phyloP scores from a whole-genome alignment of 768 basidiomycete genomes.

The Termitomyces sp. region DNA sequence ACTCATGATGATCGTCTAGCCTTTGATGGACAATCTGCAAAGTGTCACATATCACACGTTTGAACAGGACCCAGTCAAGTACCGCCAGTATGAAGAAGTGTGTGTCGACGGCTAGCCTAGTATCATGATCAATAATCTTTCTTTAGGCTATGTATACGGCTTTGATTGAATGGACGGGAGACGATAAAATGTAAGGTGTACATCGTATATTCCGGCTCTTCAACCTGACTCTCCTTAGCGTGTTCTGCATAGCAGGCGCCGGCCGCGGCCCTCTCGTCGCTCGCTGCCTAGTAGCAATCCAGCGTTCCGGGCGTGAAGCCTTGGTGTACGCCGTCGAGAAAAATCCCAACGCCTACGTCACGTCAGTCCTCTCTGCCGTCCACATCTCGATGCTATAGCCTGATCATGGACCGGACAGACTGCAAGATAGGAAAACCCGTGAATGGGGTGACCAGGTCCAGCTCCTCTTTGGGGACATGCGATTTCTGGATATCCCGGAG shows the following conservation, averaged over 20 bases:
- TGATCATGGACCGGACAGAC: conserved; percentile 33
- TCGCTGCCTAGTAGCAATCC: conserved; percentile 73
- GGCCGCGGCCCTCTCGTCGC: conserved; percentile 92
- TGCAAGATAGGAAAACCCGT: conserved; percentile 73
- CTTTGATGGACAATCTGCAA: conserved; percentile 95
- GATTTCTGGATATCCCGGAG: conserved; percentile 76
- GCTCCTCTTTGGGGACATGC: conserved; percentile 94
- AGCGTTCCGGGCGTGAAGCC: conserved; percentile 56
- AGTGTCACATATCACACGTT: conserved; percentile 97
- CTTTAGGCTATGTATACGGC: conserved; percentile 77
- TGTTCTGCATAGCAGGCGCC: conserved; percentile 90
- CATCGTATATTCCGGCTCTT: not conserved
- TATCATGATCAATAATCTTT: conserved; percentile 5
- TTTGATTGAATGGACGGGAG: conserved; percentile 62
- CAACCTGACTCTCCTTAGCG: conserved; percentile 34
- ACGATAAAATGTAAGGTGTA: conserved; percentile 54
- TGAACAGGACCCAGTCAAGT: conserved; percentile 97
- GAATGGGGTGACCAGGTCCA: conserved; percentile 84
- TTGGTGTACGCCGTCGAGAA: conserved; percentile 90
- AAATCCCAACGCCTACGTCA: conserved; percentile 93
- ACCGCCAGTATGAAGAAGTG: conserved; percentile 91
- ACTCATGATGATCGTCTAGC: conserved; percentile 38
- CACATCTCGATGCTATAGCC: not conserved
- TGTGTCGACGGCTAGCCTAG: not conserved
- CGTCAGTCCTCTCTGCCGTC: conserved; percentile 47